phyloP scores from a whole-genome alignment of 2,329 filamentous ascomycete genomes.

The Aspergillus candidus region DNA sequence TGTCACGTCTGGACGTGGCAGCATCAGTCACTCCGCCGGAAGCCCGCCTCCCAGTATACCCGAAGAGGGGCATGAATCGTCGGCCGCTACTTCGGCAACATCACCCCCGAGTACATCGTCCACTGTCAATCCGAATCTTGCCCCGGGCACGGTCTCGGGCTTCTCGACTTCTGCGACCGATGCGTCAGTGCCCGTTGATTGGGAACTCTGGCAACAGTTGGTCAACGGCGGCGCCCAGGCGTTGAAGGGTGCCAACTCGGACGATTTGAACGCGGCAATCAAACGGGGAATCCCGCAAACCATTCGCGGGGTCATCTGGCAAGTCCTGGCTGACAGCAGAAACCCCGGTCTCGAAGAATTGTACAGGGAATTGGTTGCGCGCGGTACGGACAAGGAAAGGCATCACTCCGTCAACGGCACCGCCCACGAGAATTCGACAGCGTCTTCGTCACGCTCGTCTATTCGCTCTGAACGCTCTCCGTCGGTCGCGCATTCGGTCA shows the following conservation, averaged over 20 bases:
- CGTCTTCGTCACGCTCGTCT: conserved; percentile 76
- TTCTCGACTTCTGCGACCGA: conserved; percentile 65
- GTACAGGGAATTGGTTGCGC: conserved; percentile 74
- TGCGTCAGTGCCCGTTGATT: conserved; percentile 70
- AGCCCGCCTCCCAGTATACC: conserved; percentile 46
- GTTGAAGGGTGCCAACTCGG: conserved; percentile 77
- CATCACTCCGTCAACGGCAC: conserved; percentile 47
- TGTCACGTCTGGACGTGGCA: conserved; percentile 39
- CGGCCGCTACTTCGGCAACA: conserved; percentile 23
- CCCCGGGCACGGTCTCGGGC: conserved; percentile 80
- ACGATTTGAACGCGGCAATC: conserved; percentile 85
- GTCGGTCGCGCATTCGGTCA: conserved; percentile 51
- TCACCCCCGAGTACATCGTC: conserved; percentile 50
- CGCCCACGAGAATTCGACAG: conserved; percentile 54
- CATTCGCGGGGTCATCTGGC: conserved; percentile 97
- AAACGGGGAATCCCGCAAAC: conserved; percentile 89
- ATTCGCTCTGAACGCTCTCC: conserved; percentile 71
- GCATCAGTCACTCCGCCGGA: conserved; percentile 37
- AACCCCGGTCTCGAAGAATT: conserved; percentile 80
- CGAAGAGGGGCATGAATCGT: conserved; percentile 39
- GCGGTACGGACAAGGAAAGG: conserved; percentile 75
- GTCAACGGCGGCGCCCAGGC: conserved; percentile 91
- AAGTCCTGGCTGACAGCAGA: conserved; percentile 92
- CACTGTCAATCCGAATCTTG: conserved; percentile 62
- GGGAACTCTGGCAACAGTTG: conserved; percentile 95